phyloP scores from a whole-genome alignment of 176 grass and related monocot genomes.

The Eremochloa ophiuroides region DNA sequence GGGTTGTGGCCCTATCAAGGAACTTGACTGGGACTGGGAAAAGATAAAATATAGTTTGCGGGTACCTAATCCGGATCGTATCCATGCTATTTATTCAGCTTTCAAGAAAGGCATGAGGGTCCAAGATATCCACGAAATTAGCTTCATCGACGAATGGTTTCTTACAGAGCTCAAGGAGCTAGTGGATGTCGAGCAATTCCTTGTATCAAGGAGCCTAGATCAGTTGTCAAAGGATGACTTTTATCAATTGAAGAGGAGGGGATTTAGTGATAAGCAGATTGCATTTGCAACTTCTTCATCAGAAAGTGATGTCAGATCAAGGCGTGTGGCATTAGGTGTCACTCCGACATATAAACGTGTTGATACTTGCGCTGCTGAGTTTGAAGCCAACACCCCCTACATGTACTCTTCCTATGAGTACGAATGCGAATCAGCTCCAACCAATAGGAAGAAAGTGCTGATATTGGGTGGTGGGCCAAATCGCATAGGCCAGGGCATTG shows the following conservation, averaged over 20 bases:
- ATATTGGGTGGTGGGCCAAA: conserved; percentile 99
- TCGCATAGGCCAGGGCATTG: conserved; percentile 94
- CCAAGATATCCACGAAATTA: conserved; percentile 83
- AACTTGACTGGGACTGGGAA: conserved; percentile 97
- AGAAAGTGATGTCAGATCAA: conserved; percentile 76
- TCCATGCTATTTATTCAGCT: conserved; percentile 89
- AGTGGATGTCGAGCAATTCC: conserved; percentile 73
- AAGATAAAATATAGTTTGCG: conserved; percentile 87
- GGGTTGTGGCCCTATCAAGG: conserved; percentile 86
- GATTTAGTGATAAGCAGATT: conserved; percentile 93
- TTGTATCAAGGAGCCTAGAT: conserved; percentile 48
- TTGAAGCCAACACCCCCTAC: conserved; percentile 98
- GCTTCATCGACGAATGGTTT: conserved; percentile 93
- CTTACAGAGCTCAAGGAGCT: conserved; percentile 81
- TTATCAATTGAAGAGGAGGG: conserved; percentile 87
- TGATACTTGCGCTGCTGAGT: conserved; percentile 98
- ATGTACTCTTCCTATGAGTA: conserved; percentile 98
- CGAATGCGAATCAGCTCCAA: conserved; percentile 89
- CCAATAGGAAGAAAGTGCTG: conserved; percentile 85
- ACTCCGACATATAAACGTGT: conserved; percentile 90
- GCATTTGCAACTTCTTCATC: conserved; percentile 76
- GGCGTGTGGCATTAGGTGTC: conserved; percentile 61
- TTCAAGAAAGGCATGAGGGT: conserved; percentile 95
- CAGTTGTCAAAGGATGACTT: conserved; percentile 78
- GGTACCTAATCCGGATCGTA: conserved; percentile 87